Conservation (phyloP, 768 basidiomycete genomes). For the Trametopsis cervina region DNA sequence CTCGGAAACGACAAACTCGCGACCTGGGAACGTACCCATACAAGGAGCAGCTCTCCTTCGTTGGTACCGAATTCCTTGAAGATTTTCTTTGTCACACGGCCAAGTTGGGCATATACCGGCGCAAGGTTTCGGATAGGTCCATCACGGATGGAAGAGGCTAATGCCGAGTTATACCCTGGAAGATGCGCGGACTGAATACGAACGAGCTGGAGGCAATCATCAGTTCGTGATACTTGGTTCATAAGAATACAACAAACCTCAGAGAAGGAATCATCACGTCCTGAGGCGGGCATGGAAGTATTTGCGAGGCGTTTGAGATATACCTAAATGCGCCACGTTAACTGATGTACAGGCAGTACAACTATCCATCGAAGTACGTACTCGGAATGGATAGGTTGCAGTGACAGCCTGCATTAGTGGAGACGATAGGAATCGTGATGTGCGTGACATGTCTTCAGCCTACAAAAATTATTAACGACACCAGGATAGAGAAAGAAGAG, state of each 20-base stretch:
- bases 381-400: constrained; percentile 54
- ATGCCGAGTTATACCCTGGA: constrained; percentile 64
- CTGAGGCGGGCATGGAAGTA: constrained; percentile 8
- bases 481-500: neutral
- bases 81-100: constrained; percentile 28
- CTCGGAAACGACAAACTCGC: neutral
- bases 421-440: constrained; percentile 72
- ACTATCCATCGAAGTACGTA: constrained; percentile 24
- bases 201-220: constrained; percentile 41
- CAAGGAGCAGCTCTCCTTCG: constrained; percentile 24
- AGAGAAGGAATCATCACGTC: constrained; percentile 21
- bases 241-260: constrained; percentile 16
- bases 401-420: constrained; percentile 64
- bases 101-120: constrained; percentile 44
- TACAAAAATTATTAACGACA: constrained; percentile 17
- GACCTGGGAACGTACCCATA: constrained; percentile 43
- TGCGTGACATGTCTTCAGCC: constrained; percentile 63
- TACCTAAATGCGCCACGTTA: constrained; percentile 19
- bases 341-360: neutral
- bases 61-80: constrained; percentile 31
- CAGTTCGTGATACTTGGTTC: neutral
- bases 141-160: constrained; percentile 70
- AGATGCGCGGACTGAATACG: constrained; percentile 75
- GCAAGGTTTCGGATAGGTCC: constrained; percentile 64
- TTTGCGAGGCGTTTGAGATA: constrained; percentile 28